These are phyloP conservation scores for Flaveria trinervia DNA, from an alignment of 129 eudicot genomes.

Conservation along the genomic window DNA sequence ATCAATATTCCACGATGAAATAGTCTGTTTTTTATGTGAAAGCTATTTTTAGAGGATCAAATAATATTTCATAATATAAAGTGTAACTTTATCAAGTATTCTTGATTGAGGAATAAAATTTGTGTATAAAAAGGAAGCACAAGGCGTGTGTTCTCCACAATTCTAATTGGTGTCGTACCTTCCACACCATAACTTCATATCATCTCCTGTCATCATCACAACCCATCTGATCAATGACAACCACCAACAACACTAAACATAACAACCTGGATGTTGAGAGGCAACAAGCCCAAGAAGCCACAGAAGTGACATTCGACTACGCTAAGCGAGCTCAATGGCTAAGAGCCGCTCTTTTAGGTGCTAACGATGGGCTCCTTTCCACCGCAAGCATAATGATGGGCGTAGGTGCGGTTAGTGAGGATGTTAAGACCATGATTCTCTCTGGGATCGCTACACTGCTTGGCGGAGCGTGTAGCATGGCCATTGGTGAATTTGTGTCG, in stretches of 20 bases:
- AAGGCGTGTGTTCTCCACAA: slow-evolving; percentile 43
- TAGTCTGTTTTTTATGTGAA: background rate
- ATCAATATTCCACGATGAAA: background rate
- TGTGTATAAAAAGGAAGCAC: slow-evolving; percentile 31
- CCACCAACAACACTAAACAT: slow-evolving; percentile 23
- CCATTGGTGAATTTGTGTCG: slow-evolving; percentile 69
- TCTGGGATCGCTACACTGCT: slow-evolving; percentile 59
- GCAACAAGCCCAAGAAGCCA: slow-evolving; percentile 18
- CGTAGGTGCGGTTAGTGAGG: slow-evolving; percentile 58
- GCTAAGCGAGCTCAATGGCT: slow-evolving; percentile 63
- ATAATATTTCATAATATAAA: background rate
- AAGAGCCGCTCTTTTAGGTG: slow-evolving; percentile 62
- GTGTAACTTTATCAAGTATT: background rate
- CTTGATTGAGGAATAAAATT: background rate
- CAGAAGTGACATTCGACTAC: slow-evolving; percentile 38
- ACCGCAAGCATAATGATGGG: slow-evolving; percentile 70
- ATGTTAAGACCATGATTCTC: slow-evolving; percentile 55
- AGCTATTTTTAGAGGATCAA: background rate
- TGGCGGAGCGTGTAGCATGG: slow-evolving; percentile 77
- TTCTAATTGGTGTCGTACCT: slow-evolving; percentile 1
- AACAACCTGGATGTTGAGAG: slow-evolving; percentile 39
- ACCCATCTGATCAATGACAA: slow-evolving; percentile 20
- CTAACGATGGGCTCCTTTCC: slow-evolving; percentile 71
- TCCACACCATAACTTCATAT: slow-evolving; percentile 6
- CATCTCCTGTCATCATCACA: slow-evolving; percentile 9